phyloP scores from a whole-genome alignment of 768 basidiomycete genomes.

The Mycena amicta region DNA sequence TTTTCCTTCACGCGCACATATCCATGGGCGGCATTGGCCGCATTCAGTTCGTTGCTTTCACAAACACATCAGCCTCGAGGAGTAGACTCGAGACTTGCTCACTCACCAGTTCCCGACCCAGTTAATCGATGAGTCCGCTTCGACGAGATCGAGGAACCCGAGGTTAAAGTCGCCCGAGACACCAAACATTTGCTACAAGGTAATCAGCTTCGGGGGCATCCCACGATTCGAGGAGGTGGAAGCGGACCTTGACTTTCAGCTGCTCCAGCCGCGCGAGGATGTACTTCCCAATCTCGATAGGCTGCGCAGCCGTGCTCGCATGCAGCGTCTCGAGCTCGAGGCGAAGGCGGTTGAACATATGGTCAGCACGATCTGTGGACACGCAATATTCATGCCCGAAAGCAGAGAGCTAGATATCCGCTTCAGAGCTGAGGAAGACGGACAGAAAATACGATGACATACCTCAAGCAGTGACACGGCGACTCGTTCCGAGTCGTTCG shows the following conservation, averaged over 20 bases:
- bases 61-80: not conserved
- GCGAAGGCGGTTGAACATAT: constrained; percentile 49
- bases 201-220: too few relatives aligned
- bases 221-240: too few relatives aligned
- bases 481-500: too few relatives aligned
- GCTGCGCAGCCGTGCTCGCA: constrained; percentile 38
- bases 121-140: constrained; percentile 72
- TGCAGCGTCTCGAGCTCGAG: constrained; percentile 47
- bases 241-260: constrained; percentile 63
- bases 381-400: too few relatives aligned
- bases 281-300: constrained; percentile 59
- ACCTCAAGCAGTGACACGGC: too few relatives aligned
- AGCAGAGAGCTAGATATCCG: too few relatives aligned
- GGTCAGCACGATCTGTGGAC: too few relatives aligned
- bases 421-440: too few relatives aligned
- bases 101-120: constrained; percentile 89
- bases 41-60: constrained; percentile 80
- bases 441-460: too few relatives aligned
- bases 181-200: constrained; percentile 83
- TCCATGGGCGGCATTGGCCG: constrained; percentile 90
- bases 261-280: constrained; percentile 65
- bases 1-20: constrained; percentile 85
- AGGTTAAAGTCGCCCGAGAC: constrained; percentile 90
- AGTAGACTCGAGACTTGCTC: not conserved
- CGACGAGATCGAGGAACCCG: constrained; percentile 74